phyloP scores from a whole-genome alignment of 495 filamentous ascomycete genomes.

The Xanthoparmelia taractica region DNA sequence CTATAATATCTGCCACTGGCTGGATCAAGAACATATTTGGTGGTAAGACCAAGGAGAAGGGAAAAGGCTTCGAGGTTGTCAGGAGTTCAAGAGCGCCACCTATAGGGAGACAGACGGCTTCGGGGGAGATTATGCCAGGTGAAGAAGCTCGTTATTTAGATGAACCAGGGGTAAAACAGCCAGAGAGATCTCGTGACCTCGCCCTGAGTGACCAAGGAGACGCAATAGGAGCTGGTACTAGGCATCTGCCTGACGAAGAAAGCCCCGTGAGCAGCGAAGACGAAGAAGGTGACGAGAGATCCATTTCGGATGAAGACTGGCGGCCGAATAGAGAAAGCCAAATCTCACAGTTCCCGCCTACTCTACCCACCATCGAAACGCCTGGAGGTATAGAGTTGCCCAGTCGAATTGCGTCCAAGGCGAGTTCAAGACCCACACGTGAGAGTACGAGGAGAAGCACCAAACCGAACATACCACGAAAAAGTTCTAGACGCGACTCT shows the following conservation, averaged over 20 bases:
- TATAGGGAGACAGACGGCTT: constrained; percentile 32
- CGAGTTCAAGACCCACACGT: constrained; percentile 35
- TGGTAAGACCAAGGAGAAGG: constrained; percentile 77
- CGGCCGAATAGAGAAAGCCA: constrained; percentile 28
- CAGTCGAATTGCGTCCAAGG: constrained; percentile 55
- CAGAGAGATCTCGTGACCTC: constrained; percentile 48
- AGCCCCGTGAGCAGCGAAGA: constrained; percentile 22
- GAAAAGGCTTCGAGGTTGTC: constrained; percentile 94
- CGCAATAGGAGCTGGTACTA: constrained; percentile 28
- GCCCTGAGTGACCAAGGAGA: constrained; percentile 44
- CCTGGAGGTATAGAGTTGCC: constrained; percentile 56
- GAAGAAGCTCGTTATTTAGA: constrained; percentile 48
- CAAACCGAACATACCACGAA: constrained; percentile 47
- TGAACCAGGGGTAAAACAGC: constrained; percentile 46
- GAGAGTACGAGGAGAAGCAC: constrained; percentile 32
- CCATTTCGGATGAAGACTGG: constrained; percentile 38
- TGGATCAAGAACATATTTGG: constrained; percentile 77
- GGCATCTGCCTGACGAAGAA: constrained; percentile 26
- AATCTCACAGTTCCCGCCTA: constrained; percentile 46
- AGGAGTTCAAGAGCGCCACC: constrained; percentile 65
- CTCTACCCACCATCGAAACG: constrained; percentile 54
- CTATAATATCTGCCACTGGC: constrained; percentile 75
- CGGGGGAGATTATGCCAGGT: constrained; percentile 18
- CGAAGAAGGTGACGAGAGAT: constrained; percentile 34
- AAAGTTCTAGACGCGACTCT: constrained; percentile 52